phyloP scores from a whole-genome alignment of 2,329 filamentous ascomycete species.

The Exophiala dermatitidis region DNA sequence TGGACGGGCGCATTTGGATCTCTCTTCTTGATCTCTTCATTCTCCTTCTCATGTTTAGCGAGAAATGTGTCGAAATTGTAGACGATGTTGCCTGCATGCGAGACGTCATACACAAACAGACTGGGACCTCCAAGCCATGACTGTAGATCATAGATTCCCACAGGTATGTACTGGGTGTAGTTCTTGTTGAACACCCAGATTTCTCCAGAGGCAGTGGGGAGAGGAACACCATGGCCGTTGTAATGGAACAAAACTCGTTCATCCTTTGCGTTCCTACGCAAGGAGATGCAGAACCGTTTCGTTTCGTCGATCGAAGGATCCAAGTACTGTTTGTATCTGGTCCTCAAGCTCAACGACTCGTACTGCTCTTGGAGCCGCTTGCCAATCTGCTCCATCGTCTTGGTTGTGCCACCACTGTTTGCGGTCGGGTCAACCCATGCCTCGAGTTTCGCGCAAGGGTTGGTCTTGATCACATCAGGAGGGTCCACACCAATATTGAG shows the following conservation, averaged over 20 bases:
- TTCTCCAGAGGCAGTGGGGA: conserved; percentile 89
- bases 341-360: conserved; percentile 86
- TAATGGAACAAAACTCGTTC: conserved; percentile 97
- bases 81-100: conserved; percentile 90
- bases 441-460: conserved; percentile 84
- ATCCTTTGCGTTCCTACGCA: conserved; percentile 87
- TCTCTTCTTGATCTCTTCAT: conserved; percentile 64
- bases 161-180: conserved; percentile 97
- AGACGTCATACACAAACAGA: conserved; percentile 96
- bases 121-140: conserved; percentile 93
- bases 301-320: conserved; percentile 97
- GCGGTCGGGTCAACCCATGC: conserved; percentile 92
- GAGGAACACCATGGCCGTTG: conserved; percentile 94
- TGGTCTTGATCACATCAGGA: conserved; percentile 93
- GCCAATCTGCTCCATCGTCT: conserved; percentile 87
- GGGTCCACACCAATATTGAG: conserved; percentile 97
- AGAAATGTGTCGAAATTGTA: conserved; percentile 91
- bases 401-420: conserved; percentile 66
- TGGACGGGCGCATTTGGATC: conserved; percentile 61
- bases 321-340: conserved; percentile 94
- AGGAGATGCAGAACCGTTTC: conserved; percentile 86
- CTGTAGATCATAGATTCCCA: conserved; percentile 90
- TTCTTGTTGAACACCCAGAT: conserved; percentile 99
- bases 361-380: conserved; percentile 96
- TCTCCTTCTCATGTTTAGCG: conserved; percentile 88